phyloP scores from a whole-genome alignment of 345 rosid species.

The Hibiscus trionum region DNA sequence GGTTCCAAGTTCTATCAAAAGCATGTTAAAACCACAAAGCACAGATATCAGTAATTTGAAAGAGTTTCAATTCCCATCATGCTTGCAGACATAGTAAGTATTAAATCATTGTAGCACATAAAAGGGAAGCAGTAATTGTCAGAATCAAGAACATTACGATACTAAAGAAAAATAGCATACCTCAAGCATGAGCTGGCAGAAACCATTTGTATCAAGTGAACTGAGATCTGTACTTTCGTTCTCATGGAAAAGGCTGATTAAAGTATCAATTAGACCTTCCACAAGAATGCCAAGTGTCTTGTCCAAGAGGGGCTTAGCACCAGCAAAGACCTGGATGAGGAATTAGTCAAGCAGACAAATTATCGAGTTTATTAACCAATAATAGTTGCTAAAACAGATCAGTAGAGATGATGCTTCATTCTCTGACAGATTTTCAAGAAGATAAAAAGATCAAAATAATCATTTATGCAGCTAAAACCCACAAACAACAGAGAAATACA shows the following conservation, averaged over 20 bases:
- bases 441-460: not conserved
- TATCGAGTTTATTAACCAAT: not conserved
- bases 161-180: constrained; percentile 26
- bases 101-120: not conserved
- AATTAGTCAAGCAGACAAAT: not conserved
- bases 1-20: not conserved
- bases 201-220: constrained; percentile 83
- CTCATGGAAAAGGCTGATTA: constrained; percentile 74
- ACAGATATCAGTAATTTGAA: not conserved
- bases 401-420: not conserved
- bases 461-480: not conserved
- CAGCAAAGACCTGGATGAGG: constrained; percentile 70
- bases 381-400: not conserved
- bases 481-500: not conserved
- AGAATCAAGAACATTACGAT: not conserved
- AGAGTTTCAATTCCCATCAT: not conserved
- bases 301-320: constrained; percentile 88
- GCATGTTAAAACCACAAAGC: not conserved
- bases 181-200: constrained; percentile 98
- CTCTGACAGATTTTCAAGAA: not conserved
- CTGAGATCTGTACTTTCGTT: constrained; percentile 53
- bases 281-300: constrained; percentile 89
- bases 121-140: not conserved
- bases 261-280: constrained; percentile 91
- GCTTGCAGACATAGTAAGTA: not conserved